phyloP scores from a whole-genome alignment of 768 basidiomycete species.

The Trametes elegans region DNA sequence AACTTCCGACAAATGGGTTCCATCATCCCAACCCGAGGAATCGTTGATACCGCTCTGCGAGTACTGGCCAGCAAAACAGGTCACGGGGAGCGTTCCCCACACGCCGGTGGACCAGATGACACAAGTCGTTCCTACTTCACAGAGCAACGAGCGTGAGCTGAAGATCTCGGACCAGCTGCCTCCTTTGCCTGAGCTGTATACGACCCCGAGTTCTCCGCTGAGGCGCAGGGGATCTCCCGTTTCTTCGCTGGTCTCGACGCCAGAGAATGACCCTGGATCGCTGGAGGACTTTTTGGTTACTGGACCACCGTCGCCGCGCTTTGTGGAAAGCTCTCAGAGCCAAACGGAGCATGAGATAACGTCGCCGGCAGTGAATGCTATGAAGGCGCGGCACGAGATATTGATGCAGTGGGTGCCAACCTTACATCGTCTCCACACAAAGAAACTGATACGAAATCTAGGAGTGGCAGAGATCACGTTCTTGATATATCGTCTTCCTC shows the following conservation, averaged over 20 bases:
- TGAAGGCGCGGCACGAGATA: not conserved
- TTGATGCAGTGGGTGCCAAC: not conserved
- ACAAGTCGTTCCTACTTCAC: conserved; percentile 21
- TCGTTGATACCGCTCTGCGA: not conserved
- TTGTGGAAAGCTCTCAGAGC: conserved; percentile 33
- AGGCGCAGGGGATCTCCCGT: not conserved
- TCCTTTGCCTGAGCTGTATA: not conserved
- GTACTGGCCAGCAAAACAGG: not conserved
- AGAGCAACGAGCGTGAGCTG: conserved; percentile 21
- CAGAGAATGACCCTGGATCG: not conserved
- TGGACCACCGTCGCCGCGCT: not conserved
- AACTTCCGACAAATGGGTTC: conserved; percentile 8
- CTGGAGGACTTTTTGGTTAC: not conserved
- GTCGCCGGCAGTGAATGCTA: not conserved
- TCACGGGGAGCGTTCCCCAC: not conserved
- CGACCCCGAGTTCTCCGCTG: not conserved
- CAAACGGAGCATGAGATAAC: conserved; percentile 32
- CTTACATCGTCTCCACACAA: not conserved
- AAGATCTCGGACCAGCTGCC: not conserved
- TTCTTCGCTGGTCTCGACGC: not conserved
- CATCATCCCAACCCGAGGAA: conserved; percentile 23
- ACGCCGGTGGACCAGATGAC: not conserved
- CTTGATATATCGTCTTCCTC: not conserved
- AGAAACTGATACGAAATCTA: not conserved
- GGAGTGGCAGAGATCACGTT: not conserved